A percentile compares a stretch with the other conserved stretches of the same genome.
These are phyloP conservation scores for Rostrohypoxylon terebratum DNA, from an alignment of 495 filamentous ascomycete species.

Conservation along the genomic window DNA sequence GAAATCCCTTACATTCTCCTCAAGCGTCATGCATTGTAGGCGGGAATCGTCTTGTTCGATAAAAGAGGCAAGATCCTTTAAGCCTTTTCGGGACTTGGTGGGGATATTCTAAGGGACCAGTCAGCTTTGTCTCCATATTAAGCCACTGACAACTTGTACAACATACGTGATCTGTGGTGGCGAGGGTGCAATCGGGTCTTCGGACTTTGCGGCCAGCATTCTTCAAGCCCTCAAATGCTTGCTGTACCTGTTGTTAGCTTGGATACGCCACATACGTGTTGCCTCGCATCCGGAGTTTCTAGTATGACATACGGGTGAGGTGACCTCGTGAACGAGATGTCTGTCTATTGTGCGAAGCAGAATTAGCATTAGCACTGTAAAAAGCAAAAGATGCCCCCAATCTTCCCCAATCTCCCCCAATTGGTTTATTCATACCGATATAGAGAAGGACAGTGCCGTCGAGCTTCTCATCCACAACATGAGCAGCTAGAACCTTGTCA, in stretches of 20 bases:
- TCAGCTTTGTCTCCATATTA: conserved; percentile 1
- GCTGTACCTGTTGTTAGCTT: conserved; percentile 59
- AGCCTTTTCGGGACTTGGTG: conserved; percentile 85
- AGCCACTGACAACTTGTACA: not conserved
- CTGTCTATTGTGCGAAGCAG: conserved; percentile 66
- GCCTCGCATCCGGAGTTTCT: not conserved
- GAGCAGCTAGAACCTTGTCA: conserved; percentile 94
- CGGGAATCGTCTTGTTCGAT: conserved; percentile 95
- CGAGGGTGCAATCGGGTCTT: conserved; percentile 94
- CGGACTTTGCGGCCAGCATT: conserved; percentile 88
- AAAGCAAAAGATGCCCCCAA: no score
- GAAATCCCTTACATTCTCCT: conserved; percentile 97
- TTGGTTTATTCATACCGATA: conserved; percentile 70
- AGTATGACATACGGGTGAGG: conserved; percentile 76
- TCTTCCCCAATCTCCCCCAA: conserved; percentile 6
- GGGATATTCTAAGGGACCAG: conserved; percentile 77
- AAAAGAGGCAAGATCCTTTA: conserved; percentile 87
- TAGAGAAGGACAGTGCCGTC: conserved; percentile 94
- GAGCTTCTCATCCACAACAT: conserved; percentile 92
- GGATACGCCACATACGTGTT: not conserved
- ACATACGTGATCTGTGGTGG: conserved; percentile 95
- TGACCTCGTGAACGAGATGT: conserved; percentile 98
- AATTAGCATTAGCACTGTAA: conserved; percentile 38
- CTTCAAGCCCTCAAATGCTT: conserved; percentile 96
- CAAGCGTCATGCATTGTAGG: conserved; percentile 91